phyloP scores from a whole-genome alignment of 768 basidiomycete species.

The Cystobasidium tubakii region DNA sequence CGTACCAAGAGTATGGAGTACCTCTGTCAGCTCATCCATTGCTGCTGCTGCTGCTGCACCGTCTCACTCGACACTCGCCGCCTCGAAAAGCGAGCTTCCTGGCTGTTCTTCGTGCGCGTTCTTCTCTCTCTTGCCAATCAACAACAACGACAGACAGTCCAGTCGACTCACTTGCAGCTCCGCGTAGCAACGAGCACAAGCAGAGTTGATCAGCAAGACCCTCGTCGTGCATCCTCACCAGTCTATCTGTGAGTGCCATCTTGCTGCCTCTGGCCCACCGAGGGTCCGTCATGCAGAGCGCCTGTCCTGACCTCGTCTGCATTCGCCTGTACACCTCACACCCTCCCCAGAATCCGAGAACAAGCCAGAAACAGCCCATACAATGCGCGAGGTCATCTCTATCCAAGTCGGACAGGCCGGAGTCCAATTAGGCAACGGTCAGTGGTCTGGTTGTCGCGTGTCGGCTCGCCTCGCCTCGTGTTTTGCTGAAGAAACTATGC shows the following conservation, averaged over 20 bases:
- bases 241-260: neutral
- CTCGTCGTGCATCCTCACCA: neutral
- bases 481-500: slow-evolving; percentile 38
- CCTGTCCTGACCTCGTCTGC: neutral
- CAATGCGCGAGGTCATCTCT: slow-evolving; percentile 19
- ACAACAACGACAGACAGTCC: neutral
- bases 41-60: neutral
- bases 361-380: neutral
- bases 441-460: neutral
- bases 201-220: slow-evolving; percentile 12
- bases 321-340: neutral
- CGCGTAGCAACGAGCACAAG: slow-evolving; percentile 17
- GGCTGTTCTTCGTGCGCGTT: neutral
- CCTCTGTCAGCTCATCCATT: slow-evolving; percentile 34
- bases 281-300: neutral
- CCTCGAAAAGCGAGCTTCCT: neutral
- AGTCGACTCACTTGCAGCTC: slow-evolving; percentile 16
- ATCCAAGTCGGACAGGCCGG: slow-evolving; percentile 64
- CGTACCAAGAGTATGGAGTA: neutral
- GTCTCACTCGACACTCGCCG: neutral
- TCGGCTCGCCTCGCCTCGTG: neutral
- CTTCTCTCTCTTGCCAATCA: neutral
- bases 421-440: slow-evolving; percentile 63
- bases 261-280: neutral
- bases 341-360: neutral